Evolutionary conservation across 495 filamentous ascomycete genomes (phyloP).

Genomic region (Penicillium dipodomyicola): DNA sequence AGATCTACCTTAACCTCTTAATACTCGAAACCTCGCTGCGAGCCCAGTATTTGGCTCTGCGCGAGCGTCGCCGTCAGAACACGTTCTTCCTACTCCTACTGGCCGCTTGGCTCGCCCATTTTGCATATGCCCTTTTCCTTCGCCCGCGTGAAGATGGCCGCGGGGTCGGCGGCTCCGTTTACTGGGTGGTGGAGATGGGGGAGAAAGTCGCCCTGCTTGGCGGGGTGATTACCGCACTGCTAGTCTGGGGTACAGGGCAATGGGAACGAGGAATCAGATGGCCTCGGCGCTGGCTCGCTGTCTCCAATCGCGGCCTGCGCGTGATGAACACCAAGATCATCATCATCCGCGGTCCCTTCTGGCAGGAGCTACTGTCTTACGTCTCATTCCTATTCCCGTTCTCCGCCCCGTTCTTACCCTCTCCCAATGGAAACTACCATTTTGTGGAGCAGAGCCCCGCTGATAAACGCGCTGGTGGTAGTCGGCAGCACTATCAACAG

Average conservation of each 20-base stretch:
- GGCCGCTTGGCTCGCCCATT: conserved; percentile 73
- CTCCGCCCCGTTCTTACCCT: conserved; percentile 61
- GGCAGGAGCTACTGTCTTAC: conserved; percentile 68
- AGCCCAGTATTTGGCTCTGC: conserved; percentile 85
- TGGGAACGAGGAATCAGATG: conserved; percentile 94
- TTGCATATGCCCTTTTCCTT: conserved; percentile 82
- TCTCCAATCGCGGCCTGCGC: conserved; percentile 84
- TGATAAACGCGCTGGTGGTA: conserved; percentile 38
- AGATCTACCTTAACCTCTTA: conserved; percentile 97
- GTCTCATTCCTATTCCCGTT: conserved; percentile 74
- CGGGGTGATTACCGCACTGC: conserved; percentile 73
- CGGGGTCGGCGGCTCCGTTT: conserved; percentile 87
- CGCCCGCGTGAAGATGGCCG: conserved; percentile 86
- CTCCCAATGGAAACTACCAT: conserved; percentile 61
- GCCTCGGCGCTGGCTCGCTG: conserved; percentile 85
- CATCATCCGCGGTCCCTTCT: conserved; percentile 78
- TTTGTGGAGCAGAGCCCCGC: conserved; percentile 57
- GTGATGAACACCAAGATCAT: conserved; percentile 96
- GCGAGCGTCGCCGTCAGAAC: conserved; percentile 84
- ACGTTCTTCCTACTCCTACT: conserved; percentile 90
- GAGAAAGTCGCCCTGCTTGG: conserved; percentile 87
- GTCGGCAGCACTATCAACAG: conserved; percentile 40
- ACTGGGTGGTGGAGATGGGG: conserved; percentile 88
- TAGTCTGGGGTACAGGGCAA: conserved; percentile 91
- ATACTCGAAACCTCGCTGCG: conserved; percentile 95